phyloP scores from a whole-genome alignment of 345 rosid species.

The Dipteronia sinensis region DNA sequence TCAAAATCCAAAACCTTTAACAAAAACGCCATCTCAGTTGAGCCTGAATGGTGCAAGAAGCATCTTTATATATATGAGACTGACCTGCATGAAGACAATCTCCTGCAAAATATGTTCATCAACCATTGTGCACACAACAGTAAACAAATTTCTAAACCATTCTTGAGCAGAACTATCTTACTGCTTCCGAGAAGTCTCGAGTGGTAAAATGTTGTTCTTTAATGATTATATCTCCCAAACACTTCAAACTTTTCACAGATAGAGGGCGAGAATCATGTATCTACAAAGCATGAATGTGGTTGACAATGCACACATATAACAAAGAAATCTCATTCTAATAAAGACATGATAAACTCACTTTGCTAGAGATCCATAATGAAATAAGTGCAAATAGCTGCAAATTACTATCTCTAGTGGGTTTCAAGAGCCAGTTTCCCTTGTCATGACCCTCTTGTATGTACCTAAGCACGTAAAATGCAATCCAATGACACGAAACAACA shows the following conservation, averaged over 20 bases:
- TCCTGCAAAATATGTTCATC: slow-evolving; percentile 45
- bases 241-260: slow-evolving; percentile 51
- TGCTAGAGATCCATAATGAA: slow-evolving; percentile 77
- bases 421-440: slow-evolving; percentile 60
- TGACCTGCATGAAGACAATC: slow-evolving; percentile 68
- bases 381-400: slow-evolving; percentile 69
- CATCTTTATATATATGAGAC: slow-evolving; percentile 1
- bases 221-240: slow-evolving; percentile 55
- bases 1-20: slow-evolving; percentile 61
- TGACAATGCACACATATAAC: background rate
- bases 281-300: slow-evolving; percentile 21
- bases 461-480: slow-evolving; percentile 30
- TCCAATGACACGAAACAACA: background rate
- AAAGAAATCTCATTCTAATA: background rate
- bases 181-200: slow-evolving; percentile 75
- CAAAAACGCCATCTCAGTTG: background rate
- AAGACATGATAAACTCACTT: slow-evolving; percentile 40
- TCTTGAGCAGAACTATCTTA: slow-evolving; percentile 32
- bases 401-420: slow-evolving; percentile 64
- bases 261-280: slow-evolving; percentile 59
- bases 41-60: slow-evolving; percentile 8
- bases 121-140: slow-evolving; percentile 19
- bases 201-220: slow-evolving; percentile 64
- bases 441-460: slow-evolving; percentile 25
- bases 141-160: background rate